Evolutionary conservation across 768 basidiomycete genomes (phyloP), one percentile per base, ranked within the genome.

Genomic region (Cyclocybe aegerita): DNA sequence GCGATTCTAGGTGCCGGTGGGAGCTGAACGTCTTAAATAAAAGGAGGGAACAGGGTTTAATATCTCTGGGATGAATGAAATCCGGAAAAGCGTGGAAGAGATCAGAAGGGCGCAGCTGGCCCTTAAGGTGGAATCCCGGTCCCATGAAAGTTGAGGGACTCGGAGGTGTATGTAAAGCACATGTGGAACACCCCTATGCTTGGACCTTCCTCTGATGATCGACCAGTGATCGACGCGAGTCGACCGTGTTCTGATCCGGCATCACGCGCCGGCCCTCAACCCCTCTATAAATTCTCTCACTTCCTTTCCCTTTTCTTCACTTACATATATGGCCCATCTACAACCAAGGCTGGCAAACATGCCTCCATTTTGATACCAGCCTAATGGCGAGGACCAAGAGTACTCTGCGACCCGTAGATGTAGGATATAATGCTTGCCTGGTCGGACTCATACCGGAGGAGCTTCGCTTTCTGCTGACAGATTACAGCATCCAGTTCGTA

Each of bases 371-470:
- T 74, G 75, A 59, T 70, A 58, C 61, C 65, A 66, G 74, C 85
- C 75, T 82, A 89, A 91, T 90, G 88, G 88, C 82, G 76, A 78
- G 74, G 82, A 86, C 83, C 86, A 65, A 89, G 82, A 90, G 33
- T 10, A 66, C 63, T 70, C 68, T 68, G 54, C 48, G 3, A 23
- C 4, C 53, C 45, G 57, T 63, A 69, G 62, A 70, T 65, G 82
- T 79, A 71, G 78, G 80, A 80, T 81, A 82, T 87, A 90, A 90
- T 90, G 86, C 87, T 76, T 68, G 62, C 63, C 56, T 50, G 58
- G 61, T 57, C 57, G 59, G 42, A 54, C 52, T 53, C 61, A 55
- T 60, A 57, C 56, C 53, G 31, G 57, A 59, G 50, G 71, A 68
- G 77, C 79, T 81, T 81, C 80, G 79, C 80, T 78, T 77, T 74